Evolutionary conservation across 2,329 filamentous ascomycete species (phyloP).

Genomic region (Aspergillus eucalypticola): DNA sequence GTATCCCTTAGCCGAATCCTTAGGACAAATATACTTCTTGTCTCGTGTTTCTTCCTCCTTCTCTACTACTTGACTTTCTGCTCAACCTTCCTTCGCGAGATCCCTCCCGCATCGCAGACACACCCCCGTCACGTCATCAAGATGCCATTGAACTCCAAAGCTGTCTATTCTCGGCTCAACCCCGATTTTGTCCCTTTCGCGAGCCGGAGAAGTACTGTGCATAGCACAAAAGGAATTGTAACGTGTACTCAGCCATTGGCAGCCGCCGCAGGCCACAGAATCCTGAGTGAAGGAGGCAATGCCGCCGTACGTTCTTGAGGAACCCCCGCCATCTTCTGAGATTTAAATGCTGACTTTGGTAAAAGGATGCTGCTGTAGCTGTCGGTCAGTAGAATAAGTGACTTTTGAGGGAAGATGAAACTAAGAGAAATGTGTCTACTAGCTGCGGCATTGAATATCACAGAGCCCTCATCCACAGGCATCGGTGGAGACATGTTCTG

Average conservation of each 20-base stretch:
- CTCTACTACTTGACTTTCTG: not conserved
- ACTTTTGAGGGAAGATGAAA: no score
- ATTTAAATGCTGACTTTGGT: constrained; percentile 1
- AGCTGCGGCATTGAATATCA: constrained; percentile 91
- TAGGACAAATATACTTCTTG: no score
- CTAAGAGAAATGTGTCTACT: constrained; percentile 1
- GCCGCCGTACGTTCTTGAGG: constrained; percentile 68
- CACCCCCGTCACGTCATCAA: constrained; percentile 7
- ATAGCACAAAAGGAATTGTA: constrained; percentile 90
- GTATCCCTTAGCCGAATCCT: no score
- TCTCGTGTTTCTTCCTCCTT: not conserved
- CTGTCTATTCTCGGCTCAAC: constrained; percentile 53
- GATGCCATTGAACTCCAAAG: constrained; percentile 52
- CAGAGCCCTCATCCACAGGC: constrained; percentile 87
- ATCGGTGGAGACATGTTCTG: constrained; percentile 98
- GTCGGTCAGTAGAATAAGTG: constrained; percentile 60
- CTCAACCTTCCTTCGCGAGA: not conserved
- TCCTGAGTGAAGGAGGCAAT: constrained; percentile 88
- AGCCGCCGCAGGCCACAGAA: constrained; percentile 78
- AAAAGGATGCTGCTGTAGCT: constrained; percentile 89
- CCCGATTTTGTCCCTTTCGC: constrained; percentile 48
- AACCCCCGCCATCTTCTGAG: no score
- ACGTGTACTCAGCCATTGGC: constrained; percentile 88
- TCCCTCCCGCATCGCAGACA: not conserved
- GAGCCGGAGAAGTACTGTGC: constrained; percentile 85